Evolutionary conservation across 805 yeast genomes (phyloP), one percentile per base, ranked within the genome.

Genomic region (Candida nonsorbophila): DNA sequence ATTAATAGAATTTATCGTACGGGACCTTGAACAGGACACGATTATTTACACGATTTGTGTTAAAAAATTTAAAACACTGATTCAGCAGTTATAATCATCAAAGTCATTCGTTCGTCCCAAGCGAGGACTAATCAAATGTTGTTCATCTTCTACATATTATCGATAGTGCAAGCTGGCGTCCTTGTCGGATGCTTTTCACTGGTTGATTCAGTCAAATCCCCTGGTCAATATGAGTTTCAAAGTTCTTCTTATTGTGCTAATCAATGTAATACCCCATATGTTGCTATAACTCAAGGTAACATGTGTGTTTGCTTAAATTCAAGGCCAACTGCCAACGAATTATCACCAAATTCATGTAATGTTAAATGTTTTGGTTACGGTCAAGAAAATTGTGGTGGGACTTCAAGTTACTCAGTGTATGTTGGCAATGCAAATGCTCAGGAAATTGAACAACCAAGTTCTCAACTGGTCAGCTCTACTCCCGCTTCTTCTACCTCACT

Each of bases 221-320:
- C 41, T 14, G 60, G 61, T n/a, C 30, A 44, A 10, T 35, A 37
- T 24, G 26, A 17, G 15, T 64, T 36, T 29, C 67, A 60, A 28
- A 39, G 61, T 4, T 40, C 55, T 7, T 41, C 49, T 5, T 36
- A 33, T 19, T 66, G 72, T 42, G 40, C 50, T 4, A 27, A 24
- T 1, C 23, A 33, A 11, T 66, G 72, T 38, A 40, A 38, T 23
- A 60, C 55, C 30, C 52, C 63, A 4, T 66, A 58, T 36, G 49
- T 60, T 27, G 72, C 69, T 23, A 19, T 65, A 20, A 44, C 39
- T 16, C 39, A 51, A 28, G 71, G 70, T 8, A 41, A 42, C 23
- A 42, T 45, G n/a, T 66, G 72, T 38, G 53, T 44, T 38, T 66
- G 72, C 38, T 57, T 67, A 31, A 37, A 40, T 16, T 24, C 45